phyloP scores from a whole-genome alignment of 2,329 filamentous ascomycete genomes.

The Orbilia blumenaviensis region DNA sequence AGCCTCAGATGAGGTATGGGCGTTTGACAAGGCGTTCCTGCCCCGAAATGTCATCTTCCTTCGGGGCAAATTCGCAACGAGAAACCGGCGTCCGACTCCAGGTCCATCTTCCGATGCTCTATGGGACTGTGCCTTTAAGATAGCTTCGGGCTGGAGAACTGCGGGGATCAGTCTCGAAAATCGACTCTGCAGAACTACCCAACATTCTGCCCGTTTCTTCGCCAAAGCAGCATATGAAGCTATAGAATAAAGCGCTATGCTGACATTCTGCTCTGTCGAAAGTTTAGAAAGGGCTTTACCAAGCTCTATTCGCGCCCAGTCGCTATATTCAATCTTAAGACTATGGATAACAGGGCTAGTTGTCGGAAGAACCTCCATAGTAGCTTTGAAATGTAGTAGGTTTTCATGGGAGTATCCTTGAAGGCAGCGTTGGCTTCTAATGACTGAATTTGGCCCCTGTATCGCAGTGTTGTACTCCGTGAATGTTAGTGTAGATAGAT shows the following conservation, averaged over 20 bases:
- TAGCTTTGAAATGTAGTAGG: slow-evolving; percentile 30
- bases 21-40: background rate
- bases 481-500: slow-evolving; percentile 19
- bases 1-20: background rate
- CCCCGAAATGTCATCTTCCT: slow-evolving; percentile 24
- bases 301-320: slow-evolving; percentile 32
- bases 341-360: background rate
- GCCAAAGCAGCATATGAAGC: slow-evolving; percentile 29
- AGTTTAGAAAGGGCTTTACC: slow-evolving; percentile 1
- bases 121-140: background rate
- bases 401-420: slow-evolving; percentile 36
- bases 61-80: slow-evolving; percentile 21
- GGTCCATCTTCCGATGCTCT: background rate
- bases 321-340: slow-evolving; percentile 33
- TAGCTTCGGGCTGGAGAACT: background rate
- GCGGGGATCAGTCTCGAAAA: slow-evolving; percentile 3
- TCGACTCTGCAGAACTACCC: slow-evolving; percentile 11
- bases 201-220: slow-evolving; percentile 16
- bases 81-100: background rate
- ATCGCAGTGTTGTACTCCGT: background rate
- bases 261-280: slow-evolving; percentile 31
- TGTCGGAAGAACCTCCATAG: slow-evolving; percentile 1
- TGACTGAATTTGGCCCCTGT: background rate
- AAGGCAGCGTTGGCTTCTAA: background rate
- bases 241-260: slow-evolving; percentile 25